Percentiles rank a stretch among this genome's conserved stretches.
These are phyloP conservation scores for Axilococcus clingmanii DNA, from an alignment of 139 green algal genomes.

Conservation along the genomic window DNA sequence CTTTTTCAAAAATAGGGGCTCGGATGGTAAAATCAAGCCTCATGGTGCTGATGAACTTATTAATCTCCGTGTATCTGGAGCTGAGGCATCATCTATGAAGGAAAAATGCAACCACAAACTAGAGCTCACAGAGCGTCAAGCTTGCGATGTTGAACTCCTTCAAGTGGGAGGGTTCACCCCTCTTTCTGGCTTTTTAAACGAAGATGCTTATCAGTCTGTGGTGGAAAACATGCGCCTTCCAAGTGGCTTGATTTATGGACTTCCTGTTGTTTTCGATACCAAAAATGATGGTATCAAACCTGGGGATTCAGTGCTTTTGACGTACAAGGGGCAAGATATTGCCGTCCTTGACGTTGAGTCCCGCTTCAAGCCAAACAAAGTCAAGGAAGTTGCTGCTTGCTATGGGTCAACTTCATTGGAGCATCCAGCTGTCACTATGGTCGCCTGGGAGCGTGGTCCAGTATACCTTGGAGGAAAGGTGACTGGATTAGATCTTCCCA, in stretches of 20 bases:
- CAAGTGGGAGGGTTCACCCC: constrained; percentile 77
- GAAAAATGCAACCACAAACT: constrained; percentile 50
- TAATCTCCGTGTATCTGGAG: constrained; percentile 13
- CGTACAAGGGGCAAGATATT: constrained; percentile 74
- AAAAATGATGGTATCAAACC: constrained; percentile 49
- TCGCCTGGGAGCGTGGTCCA: constrained; percentile 77
- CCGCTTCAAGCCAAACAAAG: constrained; percentile 77
- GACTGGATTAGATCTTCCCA: constrained; percentile 62
- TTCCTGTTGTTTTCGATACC: constrained; percentile 89
- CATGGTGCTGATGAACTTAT: constrained; percentile 24
- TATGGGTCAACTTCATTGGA: constrained; percentile 85
- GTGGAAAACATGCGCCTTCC: constrained; percentile 64
- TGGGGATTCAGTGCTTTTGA: constrained; percentile 74
- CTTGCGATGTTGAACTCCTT: constrained; percentile 86
- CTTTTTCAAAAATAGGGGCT: too few species aligned
- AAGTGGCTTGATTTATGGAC: constrained; percentile 65
- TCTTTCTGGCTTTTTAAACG: constrained; percentile 77
- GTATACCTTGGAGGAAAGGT: constrained; percentile 34
- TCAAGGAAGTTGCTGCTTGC: constrained; percentile 58
- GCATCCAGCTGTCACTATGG: constrained; percentile 89
- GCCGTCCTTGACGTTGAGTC: constrained; percentile 68
- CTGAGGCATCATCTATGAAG: constrained; percentile 20
- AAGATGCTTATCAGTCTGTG: constrained; percentile 66
- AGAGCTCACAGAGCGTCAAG: constrained; percentile 76
- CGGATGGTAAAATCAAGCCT: constrained; percentile 22